A percentile compares a stretch with the other conserved stretches of the same genome.
These are phyloP conservation scores for Sapria himalayana DNA, from an alignment of 345 rosid genomes.

Conservation along the genomic window DNA sequence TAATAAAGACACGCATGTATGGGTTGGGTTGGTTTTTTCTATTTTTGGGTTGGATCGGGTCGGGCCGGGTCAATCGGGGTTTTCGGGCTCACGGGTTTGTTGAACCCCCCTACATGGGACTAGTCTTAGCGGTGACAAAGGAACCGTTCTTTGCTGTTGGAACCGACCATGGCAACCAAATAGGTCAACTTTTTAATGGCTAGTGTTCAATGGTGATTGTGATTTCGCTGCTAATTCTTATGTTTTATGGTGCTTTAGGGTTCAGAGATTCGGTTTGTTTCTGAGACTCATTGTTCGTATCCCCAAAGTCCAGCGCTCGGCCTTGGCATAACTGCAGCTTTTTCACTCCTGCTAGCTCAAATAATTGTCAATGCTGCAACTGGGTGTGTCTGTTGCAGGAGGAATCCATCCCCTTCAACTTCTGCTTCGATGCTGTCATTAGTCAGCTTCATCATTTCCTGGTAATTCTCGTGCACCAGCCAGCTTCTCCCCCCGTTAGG, in stretches of 20 bases:
- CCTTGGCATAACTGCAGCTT: conserved; percentile 54
- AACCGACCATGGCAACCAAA: no score
- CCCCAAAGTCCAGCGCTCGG: conserved; percentile 49
- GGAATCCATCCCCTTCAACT: conserved; percentile 27
- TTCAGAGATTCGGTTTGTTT: conserved; percentile 26
- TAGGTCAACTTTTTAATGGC: no score
- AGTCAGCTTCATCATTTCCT: conserved; percentile 52
- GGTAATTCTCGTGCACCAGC: conserved; percentile 37
- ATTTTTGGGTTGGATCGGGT: no score
- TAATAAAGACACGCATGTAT: no score
- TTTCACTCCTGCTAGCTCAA: conserved; percentile 46
- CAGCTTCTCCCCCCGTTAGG: no score
- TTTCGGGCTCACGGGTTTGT: no score
- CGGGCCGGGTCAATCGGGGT: no score
- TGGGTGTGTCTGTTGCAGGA: conserved; percentile 69
- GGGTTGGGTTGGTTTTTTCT: no score
- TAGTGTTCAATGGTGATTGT: no score
- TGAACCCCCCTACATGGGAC: no score
- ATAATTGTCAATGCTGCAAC: conserved; percentile 30
- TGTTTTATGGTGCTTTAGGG: conserved; percentile 22
- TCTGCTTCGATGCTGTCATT: conserved; percentile 45
- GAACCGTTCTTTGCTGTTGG: no score
- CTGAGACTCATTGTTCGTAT: conserved; percentile 35
- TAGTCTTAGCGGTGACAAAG: no score
- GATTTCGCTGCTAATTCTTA: background rate